phyloP scores from a whole-genome alignment of 2,329 filamentous ascomycete species.

The Ophiostoma novo-ulmi region DNA sequence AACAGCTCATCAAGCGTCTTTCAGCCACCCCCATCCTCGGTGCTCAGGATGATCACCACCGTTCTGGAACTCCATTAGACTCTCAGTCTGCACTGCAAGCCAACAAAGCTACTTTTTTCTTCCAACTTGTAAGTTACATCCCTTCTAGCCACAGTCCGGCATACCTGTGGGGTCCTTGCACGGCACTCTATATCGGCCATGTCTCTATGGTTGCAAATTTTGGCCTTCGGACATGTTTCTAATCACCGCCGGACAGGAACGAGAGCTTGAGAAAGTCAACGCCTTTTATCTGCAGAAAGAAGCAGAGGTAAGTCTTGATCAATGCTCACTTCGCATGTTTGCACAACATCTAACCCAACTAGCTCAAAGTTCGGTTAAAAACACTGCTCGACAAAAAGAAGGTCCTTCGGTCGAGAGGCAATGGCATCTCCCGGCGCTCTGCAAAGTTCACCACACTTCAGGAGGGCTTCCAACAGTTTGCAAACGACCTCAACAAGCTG shows the following conservation, averaged over 20 bases:
- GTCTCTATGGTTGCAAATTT: constrained; percentile 11
- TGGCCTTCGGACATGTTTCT: constrained; percentile 27
- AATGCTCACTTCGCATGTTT: background rate
- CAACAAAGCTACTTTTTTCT: constrained; percentile 98
- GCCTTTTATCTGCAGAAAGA: constrained; percentile 97
- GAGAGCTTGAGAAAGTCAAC: constrained; percentile 97
- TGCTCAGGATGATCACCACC: constrained; percentile 62
- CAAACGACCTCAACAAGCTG: constrained; percentile 91
- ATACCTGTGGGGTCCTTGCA: background rate
- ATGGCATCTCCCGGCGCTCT: constrained; percentile 76
- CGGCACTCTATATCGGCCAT: constrained; percentile 10
- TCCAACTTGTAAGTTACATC: constrained; percentile 69
- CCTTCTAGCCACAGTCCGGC: background rate
- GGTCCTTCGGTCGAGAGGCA: constrained; percentile 72
- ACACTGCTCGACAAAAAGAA: constrained; percentile 94
- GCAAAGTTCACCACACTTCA: constrained; percentile 92
- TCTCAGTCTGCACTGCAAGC: constrained; percentile 88
- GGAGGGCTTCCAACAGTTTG: constrained; percentile 96
- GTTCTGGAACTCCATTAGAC: constrained; percentile 51
- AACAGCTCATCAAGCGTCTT: constrained; percentile 93
- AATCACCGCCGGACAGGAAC: constrained; percentile 63
- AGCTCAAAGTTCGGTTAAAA: constrained; percentile 90
- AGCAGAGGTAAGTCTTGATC: constrained; percentile 65
- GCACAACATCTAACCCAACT: constrained; percentile 11
- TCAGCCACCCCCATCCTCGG: constrained; percentile 82